Percentiles rank a stretch among this genome's conserved stretches.
These are phyloP conservation scores for Candida berthetii DNA, from an alignment of 805 yeast genomes.

Conservation along the genomic window DNA sequence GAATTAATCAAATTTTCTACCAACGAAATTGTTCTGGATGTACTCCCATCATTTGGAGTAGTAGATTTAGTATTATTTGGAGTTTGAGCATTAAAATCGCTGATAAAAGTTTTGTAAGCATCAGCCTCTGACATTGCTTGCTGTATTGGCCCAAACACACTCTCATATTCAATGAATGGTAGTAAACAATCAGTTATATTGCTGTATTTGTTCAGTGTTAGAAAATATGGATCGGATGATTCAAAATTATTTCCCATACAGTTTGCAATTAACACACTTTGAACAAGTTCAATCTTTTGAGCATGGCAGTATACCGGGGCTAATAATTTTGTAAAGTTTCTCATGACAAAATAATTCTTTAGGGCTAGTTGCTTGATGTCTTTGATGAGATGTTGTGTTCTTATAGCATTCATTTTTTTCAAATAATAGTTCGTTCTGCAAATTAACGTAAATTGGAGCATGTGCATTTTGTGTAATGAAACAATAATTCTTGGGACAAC, in stretches of 20 bases:
- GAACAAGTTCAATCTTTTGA: neutral
- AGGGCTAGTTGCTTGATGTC: neutral
- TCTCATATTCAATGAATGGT: neutral
- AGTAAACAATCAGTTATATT: neutral
- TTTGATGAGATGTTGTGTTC: neutral
- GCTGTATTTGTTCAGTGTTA: neutral
- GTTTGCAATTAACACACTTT: neutral
- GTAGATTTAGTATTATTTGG: too few species aligned
- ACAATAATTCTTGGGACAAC: neutral
- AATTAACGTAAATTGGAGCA: neutral
- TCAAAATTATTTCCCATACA: neutral
- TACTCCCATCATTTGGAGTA: too few species aligned
- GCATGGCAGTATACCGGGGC: neutral
- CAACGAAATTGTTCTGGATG: too few species aligned
- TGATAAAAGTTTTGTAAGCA: too few species aligned
- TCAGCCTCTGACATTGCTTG: neutral
- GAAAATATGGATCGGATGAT: neutral
- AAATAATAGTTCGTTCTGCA: neutral
- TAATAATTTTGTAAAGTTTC: neutral
- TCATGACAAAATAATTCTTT: neutral
- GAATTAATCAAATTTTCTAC: too few species aligned
- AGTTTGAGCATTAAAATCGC: too few species aligned
- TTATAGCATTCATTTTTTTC: neutral
- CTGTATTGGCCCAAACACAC: neutral
- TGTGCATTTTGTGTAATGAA: neutral